These are phyloP conservation scores for Sicyos edulis DNA, from an alignment of 306 rosid genomes.

Conservation along the genomic window DNA sequence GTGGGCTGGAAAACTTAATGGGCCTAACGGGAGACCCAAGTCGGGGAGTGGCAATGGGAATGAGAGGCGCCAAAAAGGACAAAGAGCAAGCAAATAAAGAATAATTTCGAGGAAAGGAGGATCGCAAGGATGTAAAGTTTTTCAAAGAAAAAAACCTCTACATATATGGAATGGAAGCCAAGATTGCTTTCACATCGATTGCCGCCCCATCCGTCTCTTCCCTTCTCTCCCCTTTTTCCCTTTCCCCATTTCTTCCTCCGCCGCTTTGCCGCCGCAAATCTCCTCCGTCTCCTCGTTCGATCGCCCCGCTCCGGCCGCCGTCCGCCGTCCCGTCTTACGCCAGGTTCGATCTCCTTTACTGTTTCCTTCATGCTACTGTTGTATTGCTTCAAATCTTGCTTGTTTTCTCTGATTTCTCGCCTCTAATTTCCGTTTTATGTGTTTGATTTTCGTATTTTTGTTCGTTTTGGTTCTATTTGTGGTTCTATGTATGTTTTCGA, in stretches of 20 bases:
- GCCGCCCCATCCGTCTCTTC: neutral
- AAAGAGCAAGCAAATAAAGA: conserved; percentile 23
- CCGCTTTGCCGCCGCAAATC: neutral
- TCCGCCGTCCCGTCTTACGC: neutral
- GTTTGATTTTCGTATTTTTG: neutral
- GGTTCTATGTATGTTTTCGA: neutral
- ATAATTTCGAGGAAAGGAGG: conserved; percentile 24
- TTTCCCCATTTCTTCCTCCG: neutral
- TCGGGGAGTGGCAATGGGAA: neutral
- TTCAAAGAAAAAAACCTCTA: conserved; percentile 17
- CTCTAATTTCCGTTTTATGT: neutral
- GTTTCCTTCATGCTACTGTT: conserved; percentile 13
- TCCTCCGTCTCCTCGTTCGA: neutral
- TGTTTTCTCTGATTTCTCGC: neutral
- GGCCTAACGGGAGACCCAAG: neutral
- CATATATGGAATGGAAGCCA: neutral
- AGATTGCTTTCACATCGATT: conserved; percentile 17
- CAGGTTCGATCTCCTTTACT: conserved; percentile 9
- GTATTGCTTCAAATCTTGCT: neutral
- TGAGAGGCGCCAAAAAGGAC: conserved; percentile 18
- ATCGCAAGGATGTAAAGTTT: conserved; percentile 22
- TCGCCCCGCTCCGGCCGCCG: neutral
- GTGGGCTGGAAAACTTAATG: neutral
- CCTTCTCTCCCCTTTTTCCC: neutral
- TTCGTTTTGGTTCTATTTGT: neutral